Conservation (phyloP, 306 rosid species). For the Glycine latifolia region DNA sequence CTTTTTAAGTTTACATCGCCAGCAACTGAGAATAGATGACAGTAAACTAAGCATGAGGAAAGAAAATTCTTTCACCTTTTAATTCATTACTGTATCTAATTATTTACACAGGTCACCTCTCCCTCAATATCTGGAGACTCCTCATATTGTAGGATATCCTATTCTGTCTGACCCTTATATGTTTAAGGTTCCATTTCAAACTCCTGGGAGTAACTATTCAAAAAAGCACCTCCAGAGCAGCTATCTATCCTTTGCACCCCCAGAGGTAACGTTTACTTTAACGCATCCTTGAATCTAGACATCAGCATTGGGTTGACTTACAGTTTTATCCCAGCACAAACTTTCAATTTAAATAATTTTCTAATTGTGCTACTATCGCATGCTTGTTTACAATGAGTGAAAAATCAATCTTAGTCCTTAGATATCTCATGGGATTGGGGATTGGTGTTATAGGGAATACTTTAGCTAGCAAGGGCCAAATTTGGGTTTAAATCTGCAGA, state of each 20-base stretch:
- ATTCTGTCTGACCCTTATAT: conserved; percentile 63
- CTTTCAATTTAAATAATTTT: conserved; percentile 1
- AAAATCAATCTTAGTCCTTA: no score
- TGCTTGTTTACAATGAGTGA: neutral
- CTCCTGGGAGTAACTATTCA: conserved; percentile 70
- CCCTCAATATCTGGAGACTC: conserved; percentile 59
- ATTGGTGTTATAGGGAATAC: conserved; percentile 2
- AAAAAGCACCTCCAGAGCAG: conserved; percentile 56
- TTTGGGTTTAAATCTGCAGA: neutral
- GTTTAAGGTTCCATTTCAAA: conserved; percentile 62
- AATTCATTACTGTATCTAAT: conserved; percentile 18
- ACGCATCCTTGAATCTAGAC: conserved; percentile 34
- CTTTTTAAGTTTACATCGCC: neutral
- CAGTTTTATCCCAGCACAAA: neutral
- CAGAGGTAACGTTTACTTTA: conserved; percentile 72
- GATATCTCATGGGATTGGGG: neutral
- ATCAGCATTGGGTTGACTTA: conserved; percentile 27
- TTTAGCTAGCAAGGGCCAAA: conserved; percentile 13
- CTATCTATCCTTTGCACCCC: conserved; percentile 95
- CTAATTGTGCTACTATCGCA: neutral
- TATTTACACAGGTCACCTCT: conserved; percentile 76
- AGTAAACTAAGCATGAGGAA: conserved; percentile 29
- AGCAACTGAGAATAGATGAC: conserved; percentile 24
- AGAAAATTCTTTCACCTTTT: conserved; percentile 27
- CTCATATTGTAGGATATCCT: conserved; percentile 81